Evolutionary conservation across 305 asterid genomes (phyloP), one percentile per base, ranked within the genome.

Genomic region (Fraxinus floribunda): DNA sequence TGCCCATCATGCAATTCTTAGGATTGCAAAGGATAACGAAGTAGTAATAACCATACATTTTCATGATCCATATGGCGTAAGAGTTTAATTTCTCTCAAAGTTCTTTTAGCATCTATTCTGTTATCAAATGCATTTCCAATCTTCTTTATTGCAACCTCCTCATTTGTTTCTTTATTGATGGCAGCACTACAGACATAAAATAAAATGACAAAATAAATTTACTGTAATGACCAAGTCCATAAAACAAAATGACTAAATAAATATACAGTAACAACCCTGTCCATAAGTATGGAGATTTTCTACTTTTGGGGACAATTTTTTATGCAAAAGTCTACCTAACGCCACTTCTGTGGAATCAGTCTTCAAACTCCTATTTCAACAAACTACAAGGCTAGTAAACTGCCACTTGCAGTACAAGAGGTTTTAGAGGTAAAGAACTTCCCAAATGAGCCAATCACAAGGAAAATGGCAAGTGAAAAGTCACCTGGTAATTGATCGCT

Each of bases 11-110:
- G 36, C 24, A 0, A 41, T 16, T 18, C 41, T 18, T 1, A 70
- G 52, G 15, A 78, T 18, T 15, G 15, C 44, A 9, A 79, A 20
- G 72, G 3, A n/a, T 10, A 39, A 10, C 38, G 22, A 46, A 80
- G 77, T 34, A 49, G 20, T 35, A 79, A 30, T 79, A 29, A 64
- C 62, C 93, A 77, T 68, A 94, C 98, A 68, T 94, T 94, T 82
- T 94, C 97, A 62, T 94, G 97, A 85, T 92, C 96, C 97, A 94
- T 85, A 80, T 94, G 97, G 84, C 92, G 92, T 38, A 94, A 89
- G 72, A 94, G 94, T 85, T 91, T 93, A 84, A 93, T 93, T 88
- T 94, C 98, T 78, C 98, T 86, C 89, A 93, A 86, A 76, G 98
- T 92, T 87, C 97, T 93, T 85, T 93, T 93, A 20, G 98, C 98